These are phyloP conservation scores for Auxenochlorella pyrenoidosa DNA, from an alignment of 139 green algal species.

Conservation along the genomic window DNA sequence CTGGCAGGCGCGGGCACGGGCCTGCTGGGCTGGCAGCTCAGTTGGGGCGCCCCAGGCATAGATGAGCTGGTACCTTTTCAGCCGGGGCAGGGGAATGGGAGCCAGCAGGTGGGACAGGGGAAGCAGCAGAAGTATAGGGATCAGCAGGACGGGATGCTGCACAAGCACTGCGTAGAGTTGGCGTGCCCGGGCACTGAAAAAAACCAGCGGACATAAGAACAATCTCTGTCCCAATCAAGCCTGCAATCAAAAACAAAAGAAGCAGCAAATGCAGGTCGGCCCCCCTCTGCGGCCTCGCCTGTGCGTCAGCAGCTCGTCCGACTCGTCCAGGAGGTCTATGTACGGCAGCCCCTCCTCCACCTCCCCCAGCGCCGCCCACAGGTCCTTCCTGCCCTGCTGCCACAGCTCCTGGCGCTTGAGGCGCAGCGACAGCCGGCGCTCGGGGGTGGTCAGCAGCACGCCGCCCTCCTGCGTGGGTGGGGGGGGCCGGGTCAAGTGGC, in stretches of 20 bases:
- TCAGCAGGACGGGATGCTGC: background rate
- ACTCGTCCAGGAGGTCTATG: constrained; percentile 70
- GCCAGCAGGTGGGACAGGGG: too few species aligned
- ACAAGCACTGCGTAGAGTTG: too few species aligned
- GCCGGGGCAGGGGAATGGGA: background rate
- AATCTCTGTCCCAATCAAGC: too few species aligned
- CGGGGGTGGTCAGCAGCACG: constrained; percentile 63
- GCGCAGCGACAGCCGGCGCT: constrained; percentile 60
- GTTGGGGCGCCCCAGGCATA: constrained; percentile 51
- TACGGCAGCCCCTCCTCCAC: constrained; percentile 47
- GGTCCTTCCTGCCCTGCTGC: background rate
- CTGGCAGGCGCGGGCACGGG: constrained; percentile 40
- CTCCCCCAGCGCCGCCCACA: constrained; percentile 26
- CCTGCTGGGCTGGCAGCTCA: constrained; percentile 21
- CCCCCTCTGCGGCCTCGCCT: constrained; percentile 33
- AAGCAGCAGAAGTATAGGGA: background rate
- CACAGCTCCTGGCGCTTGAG: constrained; percentile 65
- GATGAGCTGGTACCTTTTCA: constrained; percentile 57
- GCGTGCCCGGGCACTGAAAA: too few species aligned
- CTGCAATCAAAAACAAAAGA: too few species aligned
- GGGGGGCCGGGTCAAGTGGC: too few species aligned
- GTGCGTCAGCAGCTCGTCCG: constrained; percentile 73
- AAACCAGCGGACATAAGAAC: too few species aligned
- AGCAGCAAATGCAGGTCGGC: too few species aligned
- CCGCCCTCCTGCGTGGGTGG: constrained; percentile 38